Evolutionary conservation across 2,329 filamentous ascomycete species (phyloP).

Genomic region (Pyrenochaeta sp.): DNA sequence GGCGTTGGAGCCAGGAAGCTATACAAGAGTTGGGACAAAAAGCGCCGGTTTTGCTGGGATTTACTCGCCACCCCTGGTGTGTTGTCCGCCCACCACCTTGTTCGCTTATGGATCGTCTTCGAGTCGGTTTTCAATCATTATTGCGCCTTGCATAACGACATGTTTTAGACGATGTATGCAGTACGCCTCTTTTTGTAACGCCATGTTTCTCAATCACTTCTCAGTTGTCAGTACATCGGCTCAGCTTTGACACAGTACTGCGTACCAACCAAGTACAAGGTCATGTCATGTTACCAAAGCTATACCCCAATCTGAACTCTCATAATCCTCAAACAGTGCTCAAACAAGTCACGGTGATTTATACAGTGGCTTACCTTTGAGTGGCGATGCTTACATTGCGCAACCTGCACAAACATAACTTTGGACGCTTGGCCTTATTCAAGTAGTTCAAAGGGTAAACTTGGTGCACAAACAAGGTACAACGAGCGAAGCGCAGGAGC

Average conservation of each 20-base stretch:
- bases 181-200: conserved; percentile 7
- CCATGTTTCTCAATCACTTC: conserved; percentile 6
- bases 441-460: too few relatives aligned
- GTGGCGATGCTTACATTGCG: conserved; percentile 1
- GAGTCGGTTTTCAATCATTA: conserved; percentile 1
- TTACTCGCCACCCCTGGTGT: background rate
- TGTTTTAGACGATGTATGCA: conserved; percentile 16
- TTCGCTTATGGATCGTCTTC: background rate
- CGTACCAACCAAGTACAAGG: conserved; percentile 9
- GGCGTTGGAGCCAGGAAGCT: conserved; percentile 3
- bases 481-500: conserved; percentile 9
- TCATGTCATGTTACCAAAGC: conserved; percentile 6
- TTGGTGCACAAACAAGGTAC: conserved; percentile 10
- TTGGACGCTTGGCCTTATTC: background rate
- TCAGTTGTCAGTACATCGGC: background rate
- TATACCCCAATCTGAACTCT: conserved; percentile 17
- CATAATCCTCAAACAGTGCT: background rate
- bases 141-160: conserved; percentile 10
- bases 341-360: background rate
- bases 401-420: conserved; percentile 10
- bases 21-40: conserved; percentile 9
- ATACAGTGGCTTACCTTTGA: background rate
- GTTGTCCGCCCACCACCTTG: background rate
- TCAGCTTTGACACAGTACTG: background rate
- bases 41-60: conserved; percentile 13